Conservation (phyloP, 75 land plant genomes). For the Pinus albicaulis region DNA sequence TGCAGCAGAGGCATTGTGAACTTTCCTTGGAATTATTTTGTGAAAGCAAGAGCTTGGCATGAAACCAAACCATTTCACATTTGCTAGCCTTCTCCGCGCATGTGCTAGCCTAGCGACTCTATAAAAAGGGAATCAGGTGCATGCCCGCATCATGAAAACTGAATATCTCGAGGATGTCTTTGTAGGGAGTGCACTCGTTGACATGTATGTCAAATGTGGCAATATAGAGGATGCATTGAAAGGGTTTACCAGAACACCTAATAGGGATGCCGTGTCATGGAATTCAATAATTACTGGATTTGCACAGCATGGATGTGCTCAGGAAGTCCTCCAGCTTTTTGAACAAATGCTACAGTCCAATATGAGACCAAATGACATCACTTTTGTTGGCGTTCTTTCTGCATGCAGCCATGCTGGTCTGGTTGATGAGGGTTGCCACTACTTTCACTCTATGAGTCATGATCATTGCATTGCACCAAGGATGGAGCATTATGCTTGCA, state of each 20-base stretch:
- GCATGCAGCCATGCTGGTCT: background rate
- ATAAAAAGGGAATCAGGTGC: conserved; percentile 47
- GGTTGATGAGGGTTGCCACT: background rate
- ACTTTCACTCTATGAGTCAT: background rate
- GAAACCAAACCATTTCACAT: conserved; percentile 17
- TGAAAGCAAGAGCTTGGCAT: conserved; percentile 3
- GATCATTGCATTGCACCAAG: background rate
- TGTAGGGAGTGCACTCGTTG: conserved; percentile 66
- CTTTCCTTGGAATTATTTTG: conserved; percentile 7
- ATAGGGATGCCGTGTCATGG: conserved; percentile 67
- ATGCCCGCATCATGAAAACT: conserved; percentile 36
- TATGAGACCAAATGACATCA: conserved; percentile 14
- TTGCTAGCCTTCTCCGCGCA: conserved; percentile 8
- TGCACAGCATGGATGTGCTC: conserved; percentile 13
- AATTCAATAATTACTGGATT: conserved; percentile 48
- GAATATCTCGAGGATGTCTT: conserved; percentile 41
- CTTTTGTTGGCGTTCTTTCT: conserved; percentile 24
- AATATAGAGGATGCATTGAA: conserved; percentile 55
- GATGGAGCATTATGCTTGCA: background rate
- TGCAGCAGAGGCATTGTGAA: background rate
- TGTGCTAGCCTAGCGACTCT: conserved; percentile 19
- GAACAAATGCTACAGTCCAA: conserved; percentile 27
- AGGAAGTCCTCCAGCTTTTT: conserved; percentile 26
- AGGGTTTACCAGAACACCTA: conserved; percentile 48
- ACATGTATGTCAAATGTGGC: conserved; percentile 56